Evolutionary conservation across 495 filamentous ascomycete genomes (phyloP).

Genomic region (Podospora didyma): DNA sequence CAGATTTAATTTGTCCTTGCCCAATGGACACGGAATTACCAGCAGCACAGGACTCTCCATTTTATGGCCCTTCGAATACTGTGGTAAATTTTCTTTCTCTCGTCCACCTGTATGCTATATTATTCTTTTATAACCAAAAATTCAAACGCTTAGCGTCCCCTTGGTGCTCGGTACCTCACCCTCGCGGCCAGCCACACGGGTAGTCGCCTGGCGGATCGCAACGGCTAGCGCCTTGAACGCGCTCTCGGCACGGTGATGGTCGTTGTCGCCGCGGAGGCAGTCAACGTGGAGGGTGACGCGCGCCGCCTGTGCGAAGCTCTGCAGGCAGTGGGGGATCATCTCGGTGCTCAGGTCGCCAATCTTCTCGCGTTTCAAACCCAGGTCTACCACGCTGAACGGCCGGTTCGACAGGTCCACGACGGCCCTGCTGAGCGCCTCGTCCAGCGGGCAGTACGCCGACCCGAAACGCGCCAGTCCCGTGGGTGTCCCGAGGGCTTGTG

Average conservation of each 20-base stretch:
- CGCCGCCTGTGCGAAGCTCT: slow-evolving; percentile 87
- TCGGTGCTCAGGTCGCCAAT: slow-evolving; percentile 89
- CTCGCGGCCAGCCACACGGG: slow-evolving; percentile 68
- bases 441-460: slow-evolving; percentile 82
- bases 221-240: slow-evolving; percentile 96
- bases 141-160: slow-evolving; percentile 62
- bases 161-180: slow-evolving; percentile 95
- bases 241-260: slow-evolving; percentile 94
- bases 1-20: too few relatives aligned
- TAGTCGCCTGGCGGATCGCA: slow-evolving; percentile 72
- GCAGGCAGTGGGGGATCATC: slow-evolving; percentile 95
- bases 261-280: slow-evolving; percentile 81
- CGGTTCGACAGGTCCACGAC: slow-evolving; percentile 93
- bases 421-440: slow-evolving; percentile 90
- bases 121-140: neutral
- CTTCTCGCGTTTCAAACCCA: slow-evolving; percentile 83
- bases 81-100: neutral
- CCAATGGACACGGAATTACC: too few relatives aligned
- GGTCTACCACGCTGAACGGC: slow-evolving; percentile 74
- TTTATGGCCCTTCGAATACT: too few relatives aligned
- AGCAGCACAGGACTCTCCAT: too few relatives aligned
- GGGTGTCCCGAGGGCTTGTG: slow-evolving; percentile 66
- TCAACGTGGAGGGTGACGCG: slow-evolving; percentile 93
- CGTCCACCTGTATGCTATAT: neutral
- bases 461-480: slow-evolving; percentile 87